These are phyloP conservation scores for Dioscorea dumetorum DNA, from an alignment of 106 monocot species.

Conservation along the genomic window DNA sequence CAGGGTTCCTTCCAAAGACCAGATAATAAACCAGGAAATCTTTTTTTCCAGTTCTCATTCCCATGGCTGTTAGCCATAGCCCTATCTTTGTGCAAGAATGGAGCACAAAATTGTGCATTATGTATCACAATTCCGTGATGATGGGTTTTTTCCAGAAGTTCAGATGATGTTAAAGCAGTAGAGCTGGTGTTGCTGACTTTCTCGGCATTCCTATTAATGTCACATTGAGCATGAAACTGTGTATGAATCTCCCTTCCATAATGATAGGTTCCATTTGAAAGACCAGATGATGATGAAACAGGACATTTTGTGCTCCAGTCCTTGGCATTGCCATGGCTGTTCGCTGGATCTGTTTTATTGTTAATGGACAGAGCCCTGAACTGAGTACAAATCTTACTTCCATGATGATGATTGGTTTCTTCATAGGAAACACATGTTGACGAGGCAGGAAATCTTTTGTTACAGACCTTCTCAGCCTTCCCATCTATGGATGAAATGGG, in stretches of 20 bases:
- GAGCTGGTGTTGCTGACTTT: neutral
- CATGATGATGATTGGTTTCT: neutral
- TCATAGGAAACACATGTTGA: neutral
- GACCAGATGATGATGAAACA: no score
- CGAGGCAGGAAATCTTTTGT: neutral
- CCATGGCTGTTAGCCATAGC: no score
- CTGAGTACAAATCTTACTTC: neutral
- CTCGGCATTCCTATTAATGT: neutral
- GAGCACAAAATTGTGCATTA: neutral
- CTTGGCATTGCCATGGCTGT: no score
- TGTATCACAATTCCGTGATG: neutral
- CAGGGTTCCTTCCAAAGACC: no score
- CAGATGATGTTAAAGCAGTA: neutral
- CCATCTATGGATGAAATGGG: neutral
- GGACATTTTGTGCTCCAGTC: no score
- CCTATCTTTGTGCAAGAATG: no score
- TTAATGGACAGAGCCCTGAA: neutral
- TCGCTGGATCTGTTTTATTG: no score
- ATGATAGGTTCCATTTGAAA: no score
- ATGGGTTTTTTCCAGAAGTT: neutral
- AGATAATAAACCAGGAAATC: no score
- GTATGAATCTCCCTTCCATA: no score
- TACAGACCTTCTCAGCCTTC: neutral
- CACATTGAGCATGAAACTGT: no score
- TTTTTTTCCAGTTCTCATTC: no score